phyloP scores from a whole-genome alignment of 345 rosid genomes.

The Viola odorata region DNA sequence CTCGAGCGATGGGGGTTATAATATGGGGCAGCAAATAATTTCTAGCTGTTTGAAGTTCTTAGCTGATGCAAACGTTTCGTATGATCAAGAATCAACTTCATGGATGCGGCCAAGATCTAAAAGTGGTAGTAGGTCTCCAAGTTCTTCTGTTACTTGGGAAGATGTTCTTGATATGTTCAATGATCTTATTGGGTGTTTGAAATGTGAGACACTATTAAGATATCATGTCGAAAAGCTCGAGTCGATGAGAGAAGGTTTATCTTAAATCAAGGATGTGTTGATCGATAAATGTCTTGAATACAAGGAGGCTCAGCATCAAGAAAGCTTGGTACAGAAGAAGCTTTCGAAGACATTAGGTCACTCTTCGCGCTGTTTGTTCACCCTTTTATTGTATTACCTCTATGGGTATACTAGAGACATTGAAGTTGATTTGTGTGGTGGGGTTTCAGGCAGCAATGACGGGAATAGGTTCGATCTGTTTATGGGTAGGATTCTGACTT shows the following conservation, averaged over 20 bases:
- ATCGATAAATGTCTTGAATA: conserved; percentile 61
- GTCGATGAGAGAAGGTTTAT: conserved; percentile 79
- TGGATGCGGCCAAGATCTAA: conserved; percentile 66
- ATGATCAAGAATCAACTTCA: conserved; percentile 41
- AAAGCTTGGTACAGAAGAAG: conserved; percentile 56
- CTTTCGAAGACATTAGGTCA: conserved; percentile 59
- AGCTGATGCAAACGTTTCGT: conserved; percentile 35
- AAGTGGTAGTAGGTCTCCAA: conserved; percentile 22
- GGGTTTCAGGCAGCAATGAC: conserved; percentile 29
- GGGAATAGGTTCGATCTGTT: conserved; percentile 31
- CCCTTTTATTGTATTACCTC: conserved; percentile 63
- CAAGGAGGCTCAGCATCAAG: conserved; percentile 60
- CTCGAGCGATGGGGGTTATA: conserved; percentile 32
- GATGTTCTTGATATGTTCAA: conserved; percentile 74
- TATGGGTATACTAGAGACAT: conserved; percentile 57
- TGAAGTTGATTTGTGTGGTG: conserved; percentile 64
- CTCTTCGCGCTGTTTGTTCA: conserved; percentile 68
- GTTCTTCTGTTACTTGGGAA: conserved; percentile 53
- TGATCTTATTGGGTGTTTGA: conserved; percentile 53
- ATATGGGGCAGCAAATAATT: conserved; percentile 61
- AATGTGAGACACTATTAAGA: conserved; percentile 31
- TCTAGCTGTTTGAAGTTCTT: conserved; percentile 56
- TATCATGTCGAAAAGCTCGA: conserved; percentile 55
- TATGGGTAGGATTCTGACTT: conserved; percentile 66
- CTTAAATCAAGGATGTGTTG: conserved; percentile 58